These are phyloP conservation scores for Agaricus subrufescens DNA, from an alignment of 768 basidiomycete genomes.

Conservation along the genomic window DNA sequence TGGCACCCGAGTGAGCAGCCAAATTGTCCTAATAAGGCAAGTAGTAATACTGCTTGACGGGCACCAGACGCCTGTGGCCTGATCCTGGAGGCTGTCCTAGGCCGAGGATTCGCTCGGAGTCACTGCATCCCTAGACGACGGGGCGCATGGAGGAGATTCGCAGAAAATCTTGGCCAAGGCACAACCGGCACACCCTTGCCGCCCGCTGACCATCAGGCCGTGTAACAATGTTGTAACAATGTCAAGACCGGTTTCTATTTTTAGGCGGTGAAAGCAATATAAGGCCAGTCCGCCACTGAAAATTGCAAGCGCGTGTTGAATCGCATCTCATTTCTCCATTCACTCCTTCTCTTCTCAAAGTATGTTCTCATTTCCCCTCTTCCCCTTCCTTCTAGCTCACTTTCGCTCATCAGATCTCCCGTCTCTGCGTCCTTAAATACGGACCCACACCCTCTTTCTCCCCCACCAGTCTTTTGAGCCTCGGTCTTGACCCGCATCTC, in stretches of 20 bases:
- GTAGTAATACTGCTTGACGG: not conserved
- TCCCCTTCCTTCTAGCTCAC: slow-evolving; percentile 24
- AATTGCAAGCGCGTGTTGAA: slow-evolving; percentile 7
- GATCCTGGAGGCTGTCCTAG: not conserved
- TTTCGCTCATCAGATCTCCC: slow-evolving; percentile 14
- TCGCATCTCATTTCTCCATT: slow-evolving; percentile 2
- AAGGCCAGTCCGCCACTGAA: not conserved
- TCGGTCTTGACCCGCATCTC: not conserved
- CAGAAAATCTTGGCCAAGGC: not conserved
- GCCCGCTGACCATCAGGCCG: not conserved
- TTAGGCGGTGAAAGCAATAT: slow-evolving; percentile 4
- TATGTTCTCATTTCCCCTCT: slow-evolving; percentile 5
- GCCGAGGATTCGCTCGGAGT: slow-evolving; percentile 9
- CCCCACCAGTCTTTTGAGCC: slow-evolving; percentile 23
- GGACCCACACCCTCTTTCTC: slow-evolving; percentile 21
- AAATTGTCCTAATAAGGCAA: slow-evolving; percentile 2
- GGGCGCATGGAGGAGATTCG: not conserved
- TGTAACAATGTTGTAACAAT: not conserved
- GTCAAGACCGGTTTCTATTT: not conserved
- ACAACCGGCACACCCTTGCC: not conserved
- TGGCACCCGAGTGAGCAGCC: slow-evolving; percentile 1
- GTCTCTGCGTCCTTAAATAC: slow-evolving; percentile 17
- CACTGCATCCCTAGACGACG: not conserved
- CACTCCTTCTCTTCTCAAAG: slow-evolving; percentile 8
- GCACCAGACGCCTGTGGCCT: not conserved